Evolutionary conservation across 192 early-diverging fungal species (phyloP), one percentile per base, ranked within the genome.

Genomic region (Piromyces finnis): DNA sequence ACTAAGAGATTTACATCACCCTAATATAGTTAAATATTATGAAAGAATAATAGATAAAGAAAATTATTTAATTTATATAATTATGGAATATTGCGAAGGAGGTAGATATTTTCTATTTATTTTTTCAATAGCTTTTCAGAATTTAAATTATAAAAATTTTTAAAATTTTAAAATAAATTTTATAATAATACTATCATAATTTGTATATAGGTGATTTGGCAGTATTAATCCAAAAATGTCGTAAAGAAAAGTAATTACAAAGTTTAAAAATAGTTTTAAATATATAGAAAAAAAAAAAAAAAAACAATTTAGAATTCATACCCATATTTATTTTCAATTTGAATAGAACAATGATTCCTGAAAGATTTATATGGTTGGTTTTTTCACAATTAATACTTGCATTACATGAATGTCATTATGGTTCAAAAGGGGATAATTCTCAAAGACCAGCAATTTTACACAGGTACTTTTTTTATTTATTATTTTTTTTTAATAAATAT

Each of bases 61-160:
- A 29, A 88, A 89, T 81, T 89, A 84, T 79, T 83, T 90, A 82
- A 92, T 94, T 15, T 92, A 93, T 83, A 94, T 94, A 78, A 85
- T 93, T 59, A 94, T 94, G 93, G 92, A 93, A 80, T 92, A 92
- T 83, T 93, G 92, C 80, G 92, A 93, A 83, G 91, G 91, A 37
- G 92, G 90, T 79, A 28, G 2, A 28, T 77, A 15, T 14, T 22
- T 14, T 22, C 17, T 22, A 28, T 17, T 22, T 17, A 30, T 5
- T 29, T 78, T 7, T 29, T 3, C 12, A 78, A 29, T n/a, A n/a
- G n/a, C n/a, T n/a, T n/a, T n/a, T n/a, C n/a, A n/a, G n/a, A n/a
- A n/a, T n/a, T n/a, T 29, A 29, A 29, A 78, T 78, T 29, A 78
- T 78, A n/a, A n/a, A n/a, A n/a, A n/a, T n/a, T n/a, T n/a, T n/a